phyloP scores from a whole-genome alignment of 2,329 filamentous ascomycete genomes.

The Albifimbria verrucaria region DNA sequence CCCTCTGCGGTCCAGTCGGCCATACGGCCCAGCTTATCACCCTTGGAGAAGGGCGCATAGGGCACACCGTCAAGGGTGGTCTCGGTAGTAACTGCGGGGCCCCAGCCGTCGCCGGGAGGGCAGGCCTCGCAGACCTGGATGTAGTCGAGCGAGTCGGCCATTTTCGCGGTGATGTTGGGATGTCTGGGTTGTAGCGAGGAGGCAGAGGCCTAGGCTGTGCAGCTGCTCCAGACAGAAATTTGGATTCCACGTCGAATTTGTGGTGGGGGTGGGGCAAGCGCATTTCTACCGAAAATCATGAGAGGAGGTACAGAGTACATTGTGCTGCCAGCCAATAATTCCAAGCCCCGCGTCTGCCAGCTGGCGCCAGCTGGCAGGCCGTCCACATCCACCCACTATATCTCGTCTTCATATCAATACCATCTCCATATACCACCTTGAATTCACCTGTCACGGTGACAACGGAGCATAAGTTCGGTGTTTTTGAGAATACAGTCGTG shows the following conservation, averaged over 20 bases:
- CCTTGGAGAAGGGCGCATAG: conserved; percentile 97
- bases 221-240: conserved; percentile 27
- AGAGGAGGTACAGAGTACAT: conserved; percentile 14
- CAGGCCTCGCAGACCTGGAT: conserved; percentile 68
- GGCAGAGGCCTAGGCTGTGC: conserved; percentile 10
- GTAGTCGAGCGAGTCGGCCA: conserved; percentile 54
- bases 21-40: conserved; percentile 98
- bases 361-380: conserved; percentile 6
- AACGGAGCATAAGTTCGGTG: too few species aligned
- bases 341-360: conserved; percentile 23
- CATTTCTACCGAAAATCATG: not conserved
- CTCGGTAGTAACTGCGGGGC: conserved; percentile 75
- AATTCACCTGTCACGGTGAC: too few species aligned
- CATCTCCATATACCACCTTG: too few species aligned
- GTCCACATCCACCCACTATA: conserved; percentile 17
- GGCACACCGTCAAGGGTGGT: conserved; percentile 92
- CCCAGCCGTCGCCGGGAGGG: conserved; percentile 80
- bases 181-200: conserved; percentile 12
- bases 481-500: too few species aligned
- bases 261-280: conserved; percentile 35
- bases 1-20: conserved; percentile 94
- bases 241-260: conserved; percentile 35
- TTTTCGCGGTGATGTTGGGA: conserved; percentile 22
- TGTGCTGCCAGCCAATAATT: conserved; percentile 20
- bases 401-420: not conserved